phyloP scores from a whole-genome alignment of 306 rosid species.

The Sicyos edulis region DNA sequence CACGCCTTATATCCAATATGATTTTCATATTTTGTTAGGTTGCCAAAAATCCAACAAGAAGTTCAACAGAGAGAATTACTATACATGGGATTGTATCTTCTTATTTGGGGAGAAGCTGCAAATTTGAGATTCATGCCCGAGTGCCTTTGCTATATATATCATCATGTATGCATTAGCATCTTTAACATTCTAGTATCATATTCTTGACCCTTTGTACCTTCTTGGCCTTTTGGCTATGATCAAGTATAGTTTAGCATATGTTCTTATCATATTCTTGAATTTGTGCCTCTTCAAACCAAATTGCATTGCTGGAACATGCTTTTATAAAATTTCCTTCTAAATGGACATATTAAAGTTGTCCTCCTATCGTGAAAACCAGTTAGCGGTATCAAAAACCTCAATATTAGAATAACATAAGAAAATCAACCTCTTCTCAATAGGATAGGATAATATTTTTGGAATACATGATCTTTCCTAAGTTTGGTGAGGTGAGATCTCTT shows the following conservation, averaged over 20 bases:
- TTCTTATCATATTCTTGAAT: background rate
- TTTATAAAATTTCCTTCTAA: background rate
- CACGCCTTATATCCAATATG: conserved; percentile 10
- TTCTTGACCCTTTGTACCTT: background rate
- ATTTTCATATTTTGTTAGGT: conserved; percentile 43
- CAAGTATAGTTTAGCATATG: background rate
- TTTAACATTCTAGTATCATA: background rate
- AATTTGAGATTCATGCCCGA: conserved; percentile 98
- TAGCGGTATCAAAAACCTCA: background rate
- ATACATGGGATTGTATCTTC: conserved; percentile 94
- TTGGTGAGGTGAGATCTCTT: background rate
- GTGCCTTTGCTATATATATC: conserved; percentile 95
- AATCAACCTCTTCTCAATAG: background rate
- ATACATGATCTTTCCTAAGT: background rate
- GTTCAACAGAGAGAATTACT: conserved; percentile 86
- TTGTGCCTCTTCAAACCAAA: background rate
- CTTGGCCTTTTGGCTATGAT: background rate
- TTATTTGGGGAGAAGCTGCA: conserved; percentile 99
- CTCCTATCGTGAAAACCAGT: background rate
- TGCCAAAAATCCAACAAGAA: conserved; percentile 94
- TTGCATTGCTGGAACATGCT: background rate
- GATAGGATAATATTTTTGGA: background rate
- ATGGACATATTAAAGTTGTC: background rate
- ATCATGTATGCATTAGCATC: conserved; percentile 56
- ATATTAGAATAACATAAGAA: background rate